These are phyloP conservation scores for Aspergillus affinis DNA, from an alignment of 495 filamentous ascomycete genomes.

Conservation along the genomic window DNA sequence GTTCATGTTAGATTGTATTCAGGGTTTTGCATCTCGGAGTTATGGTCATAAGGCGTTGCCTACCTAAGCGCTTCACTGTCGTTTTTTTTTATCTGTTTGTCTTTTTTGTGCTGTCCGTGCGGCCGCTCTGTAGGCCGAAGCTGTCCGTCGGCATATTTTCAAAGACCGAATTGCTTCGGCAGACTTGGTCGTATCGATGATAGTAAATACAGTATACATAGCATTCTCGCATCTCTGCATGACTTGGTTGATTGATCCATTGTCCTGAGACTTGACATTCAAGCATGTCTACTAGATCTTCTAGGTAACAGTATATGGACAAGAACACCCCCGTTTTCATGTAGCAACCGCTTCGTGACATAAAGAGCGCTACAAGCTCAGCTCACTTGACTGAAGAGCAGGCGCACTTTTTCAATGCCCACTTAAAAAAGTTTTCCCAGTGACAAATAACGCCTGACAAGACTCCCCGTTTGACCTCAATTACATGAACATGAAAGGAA, in stretches of 20 bases:
- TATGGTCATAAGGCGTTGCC: background rate
- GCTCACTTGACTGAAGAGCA: background rate
- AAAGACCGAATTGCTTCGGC: background rate
- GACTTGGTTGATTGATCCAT: no score
- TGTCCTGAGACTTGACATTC: no score
- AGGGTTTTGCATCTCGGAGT: background rate
- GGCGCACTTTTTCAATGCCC: background rate
- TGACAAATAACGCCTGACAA: conserved; percentile 10
- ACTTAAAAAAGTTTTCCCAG: conserved; percentile 3
- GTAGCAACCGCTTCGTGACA: background rate
- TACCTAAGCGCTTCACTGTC: background rate
- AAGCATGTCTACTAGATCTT: no score
- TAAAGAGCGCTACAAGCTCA: background rate
- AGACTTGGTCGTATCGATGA: background rate
- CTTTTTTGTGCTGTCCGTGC: background rate
- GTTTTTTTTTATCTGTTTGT: background rate
- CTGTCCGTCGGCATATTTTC: background rate
- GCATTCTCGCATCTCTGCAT: background rate
- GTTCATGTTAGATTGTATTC: conserved; percentile 1
- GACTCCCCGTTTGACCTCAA: conserved; percentile 7
- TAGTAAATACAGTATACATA: background rate
- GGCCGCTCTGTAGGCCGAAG: background rate
- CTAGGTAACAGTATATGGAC: background rate
- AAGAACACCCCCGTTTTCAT: background rate
- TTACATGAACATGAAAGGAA: conserved; percentile 5